These are phyloP conservation scores for Atkinsonella texensis DNA, from an alignment of 2,329 filamentous ascomycete genomes.

Conservation along the genomic window DNA sequence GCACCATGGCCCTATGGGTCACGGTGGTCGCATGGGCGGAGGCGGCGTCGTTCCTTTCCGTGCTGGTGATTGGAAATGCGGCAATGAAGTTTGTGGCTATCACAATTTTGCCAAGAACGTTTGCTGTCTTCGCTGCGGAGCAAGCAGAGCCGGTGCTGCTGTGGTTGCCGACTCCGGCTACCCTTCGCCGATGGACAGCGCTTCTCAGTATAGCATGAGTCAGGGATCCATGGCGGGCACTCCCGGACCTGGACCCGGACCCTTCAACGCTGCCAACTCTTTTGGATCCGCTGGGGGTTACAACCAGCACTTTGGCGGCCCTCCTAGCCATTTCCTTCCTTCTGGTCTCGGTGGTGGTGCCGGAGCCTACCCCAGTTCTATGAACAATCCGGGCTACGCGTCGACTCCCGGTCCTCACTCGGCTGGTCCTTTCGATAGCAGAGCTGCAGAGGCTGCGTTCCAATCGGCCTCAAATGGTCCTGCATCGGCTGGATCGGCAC, in stretches of 20 bases:
- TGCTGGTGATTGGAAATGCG: conserved; percentile 97
- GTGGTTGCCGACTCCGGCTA: conserved; percentile 91
- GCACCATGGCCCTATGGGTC: conserved; percentile 43
- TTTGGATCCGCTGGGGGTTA: conserved; percentile 56
- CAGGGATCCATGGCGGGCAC: conserved; percentile 79
- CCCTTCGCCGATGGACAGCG: conserved; percentile 78
- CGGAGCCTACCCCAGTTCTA: conserved; percentile 60
- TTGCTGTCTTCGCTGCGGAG: conserved; percentile 90
- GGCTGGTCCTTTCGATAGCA: conserved; percentile 81
- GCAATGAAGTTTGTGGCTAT: conserved; percentile 92
- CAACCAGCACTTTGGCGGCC: conserved; percentile 74
- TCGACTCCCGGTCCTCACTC: conserved; percentile 69
- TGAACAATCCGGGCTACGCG: conserved; percentile 66
- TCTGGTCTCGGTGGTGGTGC: conserved; percentile 66
- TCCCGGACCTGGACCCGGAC: conserved; percentile 65
- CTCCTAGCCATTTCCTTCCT: conserved; percentile 81
- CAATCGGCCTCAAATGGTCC: conserved; percentile 75
- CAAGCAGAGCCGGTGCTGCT: conserved; percentile 83
- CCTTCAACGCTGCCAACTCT: conserved; percentile 57
- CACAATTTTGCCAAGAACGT: conserved; percentile 99
- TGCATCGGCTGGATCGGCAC: conserved; percentile 62
- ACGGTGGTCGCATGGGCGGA: conserved; percentile 62
- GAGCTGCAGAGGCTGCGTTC: conserved; percentile 88
- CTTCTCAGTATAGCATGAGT: conserved; percentile 73
- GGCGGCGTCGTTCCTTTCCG: conserved; percentile 90